These are phyloP conservation scores for Rhododendron williamsianum DNA, from an alignment of 148 eudicot genomes.

Conservation along the genomic window DNA sequence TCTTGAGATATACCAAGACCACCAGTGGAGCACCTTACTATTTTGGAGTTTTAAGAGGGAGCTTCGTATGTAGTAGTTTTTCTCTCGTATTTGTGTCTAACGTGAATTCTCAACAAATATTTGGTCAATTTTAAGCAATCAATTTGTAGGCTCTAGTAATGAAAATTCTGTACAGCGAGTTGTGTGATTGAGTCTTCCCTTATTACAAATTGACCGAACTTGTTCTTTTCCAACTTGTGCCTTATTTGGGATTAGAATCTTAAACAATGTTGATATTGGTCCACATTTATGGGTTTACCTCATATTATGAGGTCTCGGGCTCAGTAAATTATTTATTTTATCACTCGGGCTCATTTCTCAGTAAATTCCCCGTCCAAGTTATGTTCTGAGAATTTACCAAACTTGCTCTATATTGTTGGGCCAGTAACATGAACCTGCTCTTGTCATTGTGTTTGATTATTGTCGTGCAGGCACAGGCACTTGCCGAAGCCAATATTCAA, in stretches of 20 bases:
- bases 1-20: neutral
- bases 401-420: neutral
- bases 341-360: neutral
- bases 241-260: neutral
- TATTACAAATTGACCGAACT: neutral
- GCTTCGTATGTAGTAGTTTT: neutral
- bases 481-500: conserved; percentile 71
- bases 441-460: conserved; percentile 7
- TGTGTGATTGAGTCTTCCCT: neutral
- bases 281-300: neutral
- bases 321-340: neutral
- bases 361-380: neutral
- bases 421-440: neutral
- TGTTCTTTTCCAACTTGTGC: neutral
- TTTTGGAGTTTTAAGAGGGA: neutral
- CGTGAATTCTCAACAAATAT: neutral
- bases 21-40: neutral
- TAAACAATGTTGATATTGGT: neutral
- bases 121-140: neutral
- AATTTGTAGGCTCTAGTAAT: too few species aligned
- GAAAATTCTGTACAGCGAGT: neutral
- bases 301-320: neutral
- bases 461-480: conserved; percentile 79
- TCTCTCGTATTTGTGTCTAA: neutral
- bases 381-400: neutral